Conservation (phyloP, 73 alveolate species). For the Paramecium sonneborni region DNA sequence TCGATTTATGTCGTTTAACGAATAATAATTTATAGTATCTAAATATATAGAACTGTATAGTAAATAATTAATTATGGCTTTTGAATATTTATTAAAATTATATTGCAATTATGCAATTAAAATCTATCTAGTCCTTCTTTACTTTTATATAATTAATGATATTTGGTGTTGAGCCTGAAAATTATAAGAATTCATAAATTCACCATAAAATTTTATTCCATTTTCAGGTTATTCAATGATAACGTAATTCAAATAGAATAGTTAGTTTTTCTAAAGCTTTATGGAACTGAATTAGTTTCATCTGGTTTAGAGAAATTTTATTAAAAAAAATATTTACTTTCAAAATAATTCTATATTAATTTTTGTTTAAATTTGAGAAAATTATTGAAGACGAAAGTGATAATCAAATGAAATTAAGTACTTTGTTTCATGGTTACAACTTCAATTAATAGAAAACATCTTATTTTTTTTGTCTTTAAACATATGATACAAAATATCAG, state of each 20-base stretch:
- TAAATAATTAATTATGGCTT: conserved; percentile 2
- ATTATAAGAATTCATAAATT: background rate
- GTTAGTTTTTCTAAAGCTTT: background rate
- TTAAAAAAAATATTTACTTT: background rate
- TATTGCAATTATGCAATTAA: too few species aligned
- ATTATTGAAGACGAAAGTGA: background rate
- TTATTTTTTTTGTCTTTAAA: too few species aligned
- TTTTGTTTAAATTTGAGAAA: background rate
- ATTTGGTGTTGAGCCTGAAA: background rate
- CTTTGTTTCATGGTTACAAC: too few species aligned
- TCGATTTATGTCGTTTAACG: conserved; percentile 30
- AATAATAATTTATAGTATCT: background rate
- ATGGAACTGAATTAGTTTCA: background rate
- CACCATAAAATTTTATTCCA: background rate
- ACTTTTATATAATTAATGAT: conserved; percentile 6
- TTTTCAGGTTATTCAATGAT: background rate
- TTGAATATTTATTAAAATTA: conserved; percentile 24
- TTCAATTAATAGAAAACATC: too few species aligned
- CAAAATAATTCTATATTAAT: background rate
- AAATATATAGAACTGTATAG: background rate
- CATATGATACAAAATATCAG: too few species aligned
- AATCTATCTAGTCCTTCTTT: conserved; percentile 3
- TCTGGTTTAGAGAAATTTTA: background rate
- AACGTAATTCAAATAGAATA: background rate
- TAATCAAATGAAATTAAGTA: too few species aligned